A percentile compares a stretch with the other conserved stretches of the same genome.
These are phyloP conservation scores for Tylopilus vinaceipallidus DNA, from an alignment of 768 basidiomycete genomes.

Conservation along the genomic window DNA sequence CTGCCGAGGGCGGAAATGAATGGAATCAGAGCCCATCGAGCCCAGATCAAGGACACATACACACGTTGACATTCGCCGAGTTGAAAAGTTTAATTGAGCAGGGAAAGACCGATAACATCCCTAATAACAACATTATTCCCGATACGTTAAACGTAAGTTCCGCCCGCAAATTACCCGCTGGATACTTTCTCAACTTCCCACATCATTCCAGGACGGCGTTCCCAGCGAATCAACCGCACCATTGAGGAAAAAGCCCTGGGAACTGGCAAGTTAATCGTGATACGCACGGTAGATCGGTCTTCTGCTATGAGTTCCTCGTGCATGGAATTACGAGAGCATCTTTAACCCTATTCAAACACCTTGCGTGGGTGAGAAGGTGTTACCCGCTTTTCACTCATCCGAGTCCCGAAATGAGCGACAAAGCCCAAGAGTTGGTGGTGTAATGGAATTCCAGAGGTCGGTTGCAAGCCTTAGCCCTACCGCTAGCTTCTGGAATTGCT, in stretches of 20 bases:
- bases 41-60: constrained; percentile 33
- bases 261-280: constrained; percentile 30
- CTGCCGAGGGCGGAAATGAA: constrained; percentile 24
- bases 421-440: constrained; percentile 3
- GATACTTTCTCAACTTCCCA: neutral
- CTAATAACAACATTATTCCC: constrained; percentile 74
- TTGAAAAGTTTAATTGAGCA: constrained; percentile 69
- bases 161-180: neutral
- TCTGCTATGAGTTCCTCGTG: constrained; percentile 5
- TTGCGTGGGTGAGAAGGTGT: constrained; percentile 13
- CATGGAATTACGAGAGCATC: constrained; percentile 15
- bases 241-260: constrained; percentile 69
- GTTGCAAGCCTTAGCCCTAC: constrained; percentile 3
- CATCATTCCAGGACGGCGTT: constrained; percentile 42
- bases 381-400: constrained; percentile 1
- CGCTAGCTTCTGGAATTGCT: neutral
- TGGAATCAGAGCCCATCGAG: neutral
- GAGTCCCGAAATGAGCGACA: constrained; percentile 9
- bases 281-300: constrained; percentile 13
- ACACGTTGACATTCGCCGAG: constrained; percentile 60
- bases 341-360: constrained; percentile 6
- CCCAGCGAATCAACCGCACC: constrained; percentile 56
- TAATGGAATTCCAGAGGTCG: constrained; percentile 2
- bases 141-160: constrained; percentile 59
- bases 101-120: constrained; percentile 70